These are phyloP conservation scores for Lignosus rhinocerotis DNA, from an alignment of 1,284 basidiomycete genomes.

Conservation along the genomic window DNA sequence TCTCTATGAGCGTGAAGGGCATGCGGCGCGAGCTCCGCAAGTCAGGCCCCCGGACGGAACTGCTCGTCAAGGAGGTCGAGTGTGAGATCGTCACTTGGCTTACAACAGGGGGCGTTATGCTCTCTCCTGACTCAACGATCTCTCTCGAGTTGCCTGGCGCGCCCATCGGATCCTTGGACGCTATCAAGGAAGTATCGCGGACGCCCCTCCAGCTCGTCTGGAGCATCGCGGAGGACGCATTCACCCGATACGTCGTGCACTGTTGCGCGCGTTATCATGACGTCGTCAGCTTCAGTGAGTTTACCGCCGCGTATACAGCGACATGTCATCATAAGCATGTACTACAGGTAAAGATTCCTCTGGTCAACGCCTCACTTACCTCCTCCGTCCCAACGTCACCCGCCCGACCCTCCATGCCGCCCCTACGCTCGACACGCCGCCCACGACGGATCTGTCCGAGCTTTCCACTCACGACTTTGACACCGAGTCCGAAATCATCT, in stretches of 20 bases:
- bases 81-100: constrained; percentile 66
- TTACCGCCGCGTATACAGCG: not conserved
- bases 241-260: constrained; percentile 77
- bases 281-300: constrained; percentile 78
- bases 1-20: constrained; percentile 73
- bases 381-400: constrained; percentile 72
- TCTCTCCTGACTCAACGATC: constrained; percentile 47
- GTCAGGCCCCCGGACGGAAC: constrained; percentile 57
- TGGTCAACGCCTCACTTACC: constrained; percentile 67
- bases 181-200: constrained; percentile 62
- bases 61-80: constrained; percentile 67
- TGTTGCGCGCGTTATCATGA: constrained; percentile 79
- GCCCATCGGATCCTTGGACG: constrained; percentile 51
- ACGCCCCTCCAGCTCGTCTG: constrained; percentile 70
- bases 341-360: constrained; percentile 65
- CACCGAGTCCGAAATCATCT: constrained; percentile 53
- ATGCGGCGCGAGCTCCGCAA: constrained; percentile 66
- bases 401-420: constrained; percentile 52
- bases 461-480: constrained; percentile 35
- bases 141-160: constrained; percentile 40
- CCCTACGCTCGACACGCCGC: constrained; percentile 63
- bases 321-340: not conserved
- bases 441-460: constrained; percentile 56
- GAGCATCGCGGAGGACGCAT: constrained; percentile 65
- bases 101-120: constrained; percentile 51